Evolutionary conservation across 768 basidiomycete genomes (phyloP), one percentile per base, ranked within the genome.

Genomic region (Lentinula lateritia): DNA sequence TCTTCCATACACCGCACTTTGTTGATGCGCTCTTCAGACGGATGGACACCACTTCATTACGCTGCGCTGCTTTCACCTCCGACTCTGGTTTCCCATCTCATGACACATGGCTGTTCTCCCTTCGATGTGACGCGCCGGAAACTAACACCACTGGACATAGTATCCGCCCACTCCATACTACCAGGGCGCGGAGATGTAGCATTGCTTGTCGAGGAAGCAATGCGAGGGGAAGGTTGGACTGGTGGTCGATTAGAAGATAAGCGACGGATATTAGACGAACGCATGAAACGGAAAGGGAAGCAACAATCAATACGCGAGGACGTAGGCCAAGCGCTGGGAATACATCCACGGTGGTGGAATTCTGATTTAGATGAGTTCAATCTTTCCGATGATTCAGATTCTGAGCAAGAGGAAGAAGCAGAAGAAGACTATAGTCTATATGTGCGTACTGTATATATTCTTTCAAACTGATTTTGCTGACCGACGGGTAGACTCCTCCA

Each of bases 41-140:
- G 96, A 38, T 98, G 97, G 97, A 94, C 93, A 9, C 87, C 95
- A 3, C 79, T 99, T 12, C 96, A 98, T 68, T 89, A 96, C 75
- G 93, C 96, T 7, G 91, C 91, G 7, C 75, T 98, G 56, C 77
- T 92, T 41, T 87, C 93, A 12, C 94, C 96, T 36, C 92, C 95
- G 2, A 95, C 95, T 2, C 78, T 98, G 20, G 83, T 98, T 20
- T 93, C 95, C 0, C 89, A 93, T 78, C 80, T 99, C 23, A 88
- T 98, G 75, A 96, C 93, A 10, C 91, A 93, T 66, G 93, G 93
- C 50, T 93, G 92, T 64, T 94, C 93, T 28, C 87, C 92, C 0
- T 86, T 92, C 63, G 82, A 86, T 5, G 70, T 84, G 50, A 96
- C 95, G 28, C 82, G 80, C 66, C 86, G 89, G 42, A 89, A 90